Percentiles rank a stretch among this genome's conserved stretches.
Evolutionary conservation across 2,329 filamentous ascomycete species (phyloP).

Genomic region (Epichloe aotearoae): DNA sequence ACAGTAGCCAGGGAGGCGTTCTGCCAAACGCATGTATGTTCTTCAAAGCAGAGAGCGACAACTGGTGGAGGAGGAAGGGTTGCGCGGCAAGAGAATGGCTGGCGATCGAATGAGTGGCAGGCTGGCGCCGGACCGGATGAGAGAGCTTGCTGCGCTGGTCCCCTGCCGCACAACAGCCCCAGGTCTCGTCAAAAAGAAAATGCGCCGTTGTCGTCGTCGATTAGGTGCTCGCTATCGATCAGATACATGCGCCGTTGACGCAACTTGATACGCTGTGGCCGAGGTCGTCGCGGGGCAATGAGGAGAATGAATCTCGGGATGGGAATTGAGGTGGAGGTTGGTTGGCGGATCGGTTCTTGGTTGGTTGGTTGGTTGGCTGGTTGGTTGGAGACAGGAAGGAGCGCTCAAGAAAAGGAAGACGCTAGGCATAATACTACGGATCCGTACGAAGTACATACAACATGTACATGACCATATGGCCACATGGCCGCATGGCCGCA

Average conservation of each 20-base stretch:
- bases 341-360: neutral
- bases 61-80: neutral
- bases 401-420: neutral
- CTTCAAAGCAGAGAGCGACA: neutral
- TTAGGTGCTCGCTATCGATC: neutral
- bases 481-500: too few relatives aligned
- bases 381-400: neutral
- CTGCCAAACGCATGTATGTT: too few relatives aligned
- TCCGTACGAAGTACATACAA: too few relatives aligned
- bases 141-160: neutral
- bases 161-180: neutral
- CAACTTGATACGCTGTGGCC: neutral
- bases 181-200: neutral
- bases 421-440: neutral
- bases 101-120: neutral
- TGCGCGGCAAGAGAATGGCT: neutral
- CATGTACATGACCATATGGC: too few relatives aligned
- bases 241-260: neutral
- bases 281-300: neutral
- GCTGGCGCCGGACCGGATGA: neutral
- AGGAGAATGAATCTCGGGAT: neutral
- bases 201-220: neutral
- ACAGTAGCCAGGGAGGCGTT: neutral
- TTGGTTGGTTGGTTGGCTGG: neutral
- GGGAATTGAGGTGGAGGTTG: slow-evolving; percentile 2